A percentile compares a stretch with the other conserved stretches of the same genome.
phyloP scores from a whole-genome alignment of 345 rosid species.

The Sisymbrium irio region DNA sequence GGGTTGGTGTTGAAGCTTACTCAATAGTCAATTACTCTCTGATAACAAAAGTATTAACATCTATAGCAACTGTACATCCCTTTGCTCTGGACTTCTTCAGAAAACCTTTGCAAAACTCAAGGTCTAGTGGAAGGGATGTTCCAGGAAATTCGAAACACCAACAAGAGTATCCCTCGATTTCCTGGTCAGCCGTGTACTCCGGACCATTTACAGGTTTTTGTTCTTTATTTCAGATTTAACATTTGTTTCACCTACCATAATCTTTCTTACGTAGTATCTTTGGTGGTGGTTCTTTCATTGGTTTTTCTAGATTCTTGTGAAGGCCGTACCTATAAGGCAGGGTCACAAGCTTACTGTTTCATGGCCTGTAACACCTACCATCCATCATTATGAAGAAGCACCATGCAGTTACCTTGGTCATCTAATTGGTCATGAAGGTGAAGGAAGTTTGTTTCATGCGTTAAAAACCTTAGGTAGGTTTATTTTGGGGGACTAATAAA shows the following conservation, averaged over 20 bases:
- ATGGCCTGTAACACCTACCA: slow-evolving; percentile 87
- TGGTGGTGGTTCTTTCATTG: background rate
- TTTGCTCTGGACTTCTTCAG: slow-evolving; percentile 45
- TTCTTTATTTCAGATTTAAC: slow-evolving; percentile 4
- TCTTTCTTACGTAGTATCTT: background rate
- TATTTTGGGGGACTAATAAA: background rate
- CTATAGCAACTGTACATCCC: background rate
- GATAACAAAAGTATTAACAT: slow-evolving; percentile 1
- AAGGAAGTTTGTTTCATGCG: slow-evolving; percentile 83
- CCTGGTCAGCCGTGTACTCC: slow-evolving; percentile 73
- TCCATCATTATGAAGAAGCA: slow-evolving; percentile 75
- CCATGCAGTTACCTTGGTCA: slow-evolving; percentile 75
- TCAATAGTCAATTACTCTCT: background rate
- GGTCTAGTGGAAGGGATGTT: slow-evolving; percentile 59
- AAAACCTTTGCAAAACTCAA: slow-evolving; percentile 68
- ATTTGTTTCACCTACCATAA: background rate
- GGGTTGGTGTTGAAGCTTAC: slow-evolving; percentile 47
- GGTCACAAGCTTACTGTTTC: slow-evolving; percentile 58
- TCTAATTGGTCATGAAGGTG: slow-evolving; percentile 87
- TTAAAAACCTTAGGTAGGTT: slow-evolving; percentile 81
- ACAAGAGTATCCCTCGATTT: slow-evolving; percentile 43
- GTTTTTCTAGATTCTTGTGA: slow-evolving; percentile 65
- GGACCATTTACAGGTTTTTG: slow-evolving; percentile 82
- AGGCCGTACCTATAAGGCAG: slow-evolving; percentile 65
- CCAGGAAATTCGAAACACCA: slow-evolving; percentile 57